Conservation (phyloP, 2,329 filamentous ascomycete species). For the Aspergillus costaricaensis region DNA sequence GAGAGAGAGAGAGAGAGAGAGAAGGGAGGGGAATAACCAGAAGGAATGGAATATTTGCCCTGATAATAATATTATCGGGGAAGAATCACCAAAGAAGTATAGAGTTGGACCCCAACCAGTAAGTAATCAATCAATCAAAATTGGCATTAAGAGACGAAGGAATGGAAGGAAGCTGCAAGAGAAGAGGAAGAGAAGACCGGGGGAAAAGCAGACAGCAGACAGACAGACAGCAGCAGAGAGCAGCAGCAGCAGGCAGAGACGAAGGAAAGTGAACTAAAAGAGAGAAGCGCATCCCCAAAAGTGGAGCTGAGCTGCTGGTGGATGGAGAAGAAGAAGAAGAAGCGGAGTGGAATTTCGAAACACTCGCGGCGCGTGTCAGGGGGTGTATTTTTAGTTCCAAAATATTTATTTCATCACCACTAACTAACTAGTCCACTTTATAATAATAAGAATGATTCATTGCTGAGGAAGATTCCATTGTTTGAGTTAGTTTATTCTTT, state of each 20-base stretch:
- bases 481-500: too few species aligned
- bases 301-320: not conserved
- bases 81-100: not conserved
- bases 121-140: not conserved
- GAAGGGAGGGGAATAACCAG: not conserved
- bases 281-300: not conserved
- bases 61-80: not conserved
- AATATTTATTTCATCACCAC: too few species aligned
- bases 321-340: too few species aligned
- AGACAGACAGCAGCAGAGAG: too few species aligned
- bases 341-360: too few species aligned
- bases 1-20: not conserved
- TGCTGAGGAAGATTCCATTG: too few species aligned
- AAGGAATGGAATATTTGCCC: not conserved
- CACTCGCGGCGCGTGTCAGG: not conserved
- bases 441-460: too few species aligned
- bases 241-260: too few species aligned
- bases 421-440: too few species aligned
- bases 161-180: slow-evolving; percentile 5
- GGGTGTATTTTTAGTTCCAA: slow-evolving; percentile 1
- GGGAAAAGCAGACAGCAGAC: not conserved
- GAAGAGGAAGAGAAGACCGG: slow-evolving; percentile 10
- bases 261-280: too few species aligned
- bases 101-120: not conserved
- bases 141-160: not conserved